Conservation (phyloP, 208 protist species). For the Angomonas deanei region DNA sequence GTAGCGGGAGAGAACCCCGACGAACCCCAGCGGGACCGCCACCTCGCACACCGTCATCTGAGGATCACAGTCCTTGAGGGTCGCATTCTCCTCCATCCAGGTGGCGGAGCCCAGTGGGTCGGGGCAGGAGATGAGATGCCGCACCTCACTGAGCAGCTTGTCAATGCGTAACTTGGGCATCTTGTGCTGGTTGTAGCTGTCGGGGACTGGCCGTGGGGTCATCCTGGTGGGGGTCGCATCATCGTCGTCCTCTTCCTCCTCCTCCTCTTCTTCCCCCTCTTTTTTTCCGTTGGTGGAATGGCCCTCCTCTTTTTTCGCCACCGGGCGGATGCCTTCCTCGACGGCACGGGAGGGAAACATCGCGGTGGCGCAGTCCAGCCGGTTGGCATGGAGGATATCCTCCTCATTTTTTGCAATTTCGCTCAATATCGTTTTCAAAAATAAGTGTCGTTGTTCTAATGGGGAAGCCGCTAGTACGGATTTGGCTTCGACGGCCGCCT, state of each 20-base stretch:
- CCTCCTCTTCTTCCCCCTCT: neutral
- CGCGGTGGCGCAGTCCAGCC: conserved; percentile 30
- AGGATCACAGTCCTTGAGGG: neutral
- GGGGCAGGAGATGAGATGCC: conserved; percentile 36
- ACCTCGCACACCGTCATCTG: conserved; percentile 30
- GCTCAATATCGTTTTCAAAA: conserved; percentile 29
- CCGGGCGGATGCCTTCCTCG: neutral
- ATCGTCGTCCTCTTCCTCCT: neutral
- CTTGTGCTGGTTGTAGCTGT: neutral
- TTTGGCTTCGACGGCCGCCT: conserved; percentile 35
- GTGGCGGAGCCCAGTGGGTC: conserved; percentile 34
- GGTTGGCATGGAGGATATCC: conserved; percentile 34
- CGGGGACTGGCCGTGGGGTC: neutral
- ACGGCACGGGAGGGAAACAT: neutral
- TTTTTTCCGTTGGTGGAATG: neutral
- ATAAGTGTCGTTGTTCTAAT: conserved; percentile 35
- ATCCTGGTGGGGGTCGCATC: neutral
- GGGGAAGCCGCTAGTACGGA: conserved; percentile 23
- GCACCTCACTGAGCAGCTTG: conserved; percentile 37
- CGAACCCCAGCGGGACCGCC: conserved; percentile 42
- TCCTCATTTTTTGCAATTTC: conserved; percentile 25
- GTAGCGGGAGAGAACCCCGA: conserved; percentile 52
- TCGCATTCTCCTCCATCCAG: conserved; percentile 9
- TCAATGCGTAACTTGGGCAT: conserved; percentile 27
- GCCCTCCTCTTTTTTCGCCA: neutral